Conservation (phyloP, 495 filamentous ascomycete species). For the Aspergillus coremiiformis region DNA sequence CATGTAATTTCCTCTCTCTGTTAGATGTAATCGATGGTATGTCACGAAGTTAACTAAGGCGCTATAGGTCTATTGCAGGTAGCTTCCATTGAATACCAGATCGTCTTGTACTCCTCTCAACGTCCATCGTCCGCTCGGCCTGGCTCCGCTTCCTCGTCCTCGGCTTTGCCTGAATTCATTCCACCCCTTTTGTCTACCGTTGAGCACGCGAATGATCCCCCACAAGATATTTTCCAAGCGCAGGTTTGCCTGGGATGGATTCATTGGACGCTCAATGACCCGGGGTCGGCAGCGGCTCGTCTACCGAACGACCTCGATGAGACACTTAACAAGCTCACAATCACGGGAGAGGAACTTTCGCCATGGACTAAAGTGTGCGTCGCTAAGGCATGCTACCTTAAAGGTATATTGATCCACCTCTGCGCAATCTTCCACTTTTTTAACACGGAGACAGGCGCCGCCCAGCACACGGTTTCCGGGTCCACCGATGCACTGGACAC, state of each 20-base stretch:
- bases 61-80: constrained; percentile 63
- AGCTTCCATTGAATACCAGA: constrained; percentile 62
- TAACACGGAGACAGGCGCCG: constrained; percentile 38
- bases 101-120: constrained; percentile 45
- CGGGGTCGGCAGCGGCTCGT: constrained; percentile 48
- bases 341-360: constrained; percentile 40
- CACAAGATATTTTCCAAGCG: constrained; percentile 71
- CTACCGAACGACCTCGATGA: constrained; percentile 57
- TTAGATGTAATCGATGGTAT: constrained; percentile 8
- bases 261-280: constrained; percentile 67
- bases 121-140: constrained; percentile 25
- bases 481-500: constrained; percentile 52
- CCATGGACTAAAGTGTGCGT: constrained; percentile 76
- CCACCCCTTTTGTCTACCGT: constrained; percentile 56
- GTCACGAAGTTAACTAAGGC: constrained; percentile 9
- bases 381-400: constrained; percentile 68
- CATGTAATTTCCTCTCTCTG: constrained; percentile 50
- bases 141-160: constrained; percentile 34
- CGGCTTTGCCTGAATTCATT: constrained; percentile 53
- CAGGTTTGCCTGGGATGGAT: constrained; percentile 76
- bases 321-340: constrained; percentile 38
- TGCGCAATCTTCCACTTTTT: neutral
- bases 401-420: constrained; percentile 37
- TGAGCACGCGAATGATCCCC: constrained; percentile 47
- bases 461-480: constrained; percentile 50